phyloP scores from a whole-genome alignment of 75 land plant species.

The Cunninghamia lanceolata region DNA sequence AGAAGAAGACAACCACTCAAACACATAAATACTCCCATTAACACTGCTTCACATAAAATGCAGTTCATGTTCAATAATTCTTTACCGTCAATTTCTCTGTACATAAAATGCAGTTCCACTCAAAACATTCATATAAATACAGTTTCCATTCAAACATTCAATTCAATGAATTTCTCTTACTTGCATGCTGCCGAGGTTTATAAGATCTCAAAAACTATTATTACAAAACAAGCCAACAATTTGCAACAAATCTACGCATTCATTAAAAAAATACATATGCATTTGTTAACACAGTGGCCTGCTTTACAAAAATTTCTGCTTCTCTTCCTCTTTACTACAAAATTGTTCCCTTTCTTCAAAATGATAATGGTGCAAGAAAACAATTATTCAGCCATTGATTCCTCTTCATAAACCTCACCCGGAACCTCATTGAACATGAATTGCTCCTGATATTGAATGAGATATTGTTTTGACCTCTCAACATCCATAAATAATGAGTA shows the following conservation, averaged over 20 bases:
- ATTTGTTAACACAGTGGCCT: neutral
- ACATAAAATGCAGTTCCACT: too few species aligned
- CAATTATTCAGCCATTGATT: conserved; percentile 2
- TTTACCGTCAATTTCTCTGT: too few species aligned
- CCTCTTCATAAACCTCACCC: conserved; percentile 19
- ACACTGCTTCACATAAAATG: too few species aligned
- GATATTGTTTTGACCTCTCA: conserved; percentile 88
- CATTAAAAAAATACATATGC: neutral
- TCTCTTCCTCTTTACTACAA: neutral
- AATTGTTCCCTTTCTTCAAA: neutral
- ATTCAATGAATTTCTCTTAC: too few species aligned
- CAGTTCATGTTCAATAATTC: too few species aligned
- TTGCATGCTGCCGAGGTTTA: too few species aligned
- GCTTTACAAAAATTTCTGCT: neutral
- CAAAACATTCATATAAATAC: too few species aligned
- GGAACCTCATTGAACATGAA: conserved; percentile 84
- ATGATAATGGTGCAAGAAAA: neutral
- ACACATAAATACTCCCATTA: too few species aligned
- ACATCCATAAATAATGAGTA: conserved; percentile 85
- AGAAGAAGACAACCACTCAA: too few species aligned
- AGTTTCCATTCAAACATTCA: too few species aligned
- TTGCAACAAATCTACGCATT: neutral
- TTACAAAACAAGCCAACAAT: too few species aligned
- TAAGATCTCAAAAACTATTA: too few species aligned
- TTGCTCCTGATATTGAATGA: conserved; percentile 90